phyloP scores from a whole-genome alignment of 2,329 filamentous ascomycete species.

The Exophiala sp. region DNA sequence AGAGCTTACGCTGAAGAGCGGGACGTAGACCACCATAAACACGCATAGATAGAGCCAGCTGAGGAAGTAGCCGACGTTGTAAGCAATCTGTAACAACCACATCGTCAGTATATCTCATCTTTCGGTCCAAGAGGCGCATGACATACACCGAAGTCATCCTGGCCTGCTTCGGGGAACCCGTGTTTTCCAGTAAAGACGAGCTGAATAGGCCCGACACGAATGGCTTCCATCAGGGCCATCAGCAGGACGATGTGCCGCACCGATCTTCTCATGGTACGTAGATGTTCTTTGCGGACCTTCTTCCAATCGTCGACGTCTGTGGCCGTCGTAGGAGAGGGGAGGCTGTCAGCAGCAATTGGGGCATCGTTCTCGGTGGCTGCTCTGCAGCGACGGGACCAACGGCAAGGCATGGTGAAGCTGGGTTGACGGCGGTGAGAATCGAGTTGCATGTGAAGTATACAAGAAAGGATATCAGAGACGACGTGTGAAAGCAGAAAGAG shows the following conservation, averaged over 20 bases:
- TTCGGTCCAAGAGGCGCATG: not conserved
- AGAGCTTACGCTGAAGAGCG: slow-evolving; percentile 25
- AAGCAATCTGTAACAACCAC: slow-evolving; percentile 18
- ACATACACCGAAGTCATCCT: slow-evolving; percentile 28
- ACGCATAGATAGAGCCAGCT: slow-evolving; percentile 27
- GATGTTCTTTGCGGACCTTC: slow-evolving; percentile 22
- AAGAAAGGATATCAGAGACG: not conserved
- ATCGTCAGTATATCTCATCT: slow-evolving; percentile 1
- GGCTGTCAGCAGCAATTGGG: not conserved
- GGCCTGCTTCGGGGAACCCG: slow-evolving; percentile 18
- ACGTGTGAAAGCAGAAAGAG: not conserved
- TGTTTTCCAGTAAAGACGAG: slow-evolving; percentile 26
- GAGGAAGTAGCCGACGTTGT: slow-evolving; percentile 25
- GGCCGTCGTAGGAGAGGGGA: slow-evolving; percentile 14
- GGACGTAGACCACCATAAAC: slow-evolving; percentile 24
- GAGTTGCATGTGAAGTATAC: slow-evolving; percentile 22
- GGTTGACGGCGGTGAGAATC: slow-evolving; percentile 27
- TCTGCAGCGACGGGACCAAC: slow-evolving; percentile 19
- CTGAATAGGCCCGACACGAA: slow-evolving; percentile 24
- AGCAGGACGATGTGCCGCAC: slow-evolving; percentile 23
- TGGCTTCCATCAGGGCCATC: slow-evolving; percentile 26
- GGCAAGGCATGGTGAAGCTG: slow-evolving; percentile 26
- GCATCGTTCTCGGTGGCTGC: slow-evolving; percentile 3
- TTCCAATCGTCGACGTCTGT: slow-evolving; percentile 25
- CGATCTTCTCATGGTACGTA: slow-evolving; percentile 27